A percentile compares a stretch with the other conserved stretches of the same genome.
These are phyloP conservation scores for Phialophora tarda DNA, from an alignment of 2,329 filamentous ascomycete genomes.

Conservation along the genomic window DNA sequence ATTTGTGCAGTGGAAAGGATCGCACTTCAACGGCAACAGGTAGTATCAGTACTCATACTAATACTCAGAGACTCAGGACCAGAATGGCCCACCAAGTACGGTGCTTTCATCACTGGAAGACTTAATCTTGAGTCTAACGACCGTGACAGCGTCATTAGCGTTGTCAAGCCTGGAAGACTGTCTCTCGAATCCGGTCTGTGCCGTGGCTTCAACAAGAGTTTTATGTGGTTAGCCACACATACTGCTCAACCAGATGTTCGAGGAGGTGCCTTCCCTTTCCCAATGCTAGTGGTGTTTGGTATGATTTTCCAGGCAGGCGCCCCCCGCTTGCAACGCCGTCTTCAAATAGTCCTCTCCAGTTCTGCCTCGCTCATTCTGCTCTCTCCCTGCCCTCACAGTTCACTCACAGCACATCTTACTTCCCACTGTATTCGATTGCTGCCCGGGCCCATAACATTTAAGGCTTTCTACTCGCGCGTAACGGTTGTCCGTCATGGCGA, in stretches of 20 bases:
- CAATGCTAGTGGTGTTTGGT: not conserved
- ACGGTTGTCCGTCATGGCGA: constrained; percentile 1
- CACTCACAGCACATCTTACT: constrained; percentile 10
- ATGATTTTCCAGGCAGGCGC: not conserved
- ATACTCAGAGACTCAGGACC: not conserved
- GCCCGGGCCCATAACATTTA: not conserved
- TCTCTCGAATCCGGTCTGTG: not conserved
- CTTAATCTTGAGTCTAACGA: not conserved
- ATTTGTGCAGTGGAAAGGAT: not conserved
- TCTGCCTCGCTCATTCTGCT: not conserved
- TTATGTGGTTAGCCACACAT: not conserved
- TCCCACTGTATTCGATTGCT: constrained; percentile 2
- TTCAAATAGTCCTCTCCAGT: not conserved
- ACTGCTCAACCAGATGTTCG: not conserved
- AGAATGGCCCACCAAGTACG: not conserved
- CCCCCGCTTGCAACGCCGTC: not conserved
- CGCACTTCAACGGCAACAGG: not conserved
- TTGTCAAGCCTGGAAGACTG: not conserved
- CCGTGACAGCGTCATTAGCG: not conserved
- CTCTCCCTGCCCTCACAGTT: not conserved
- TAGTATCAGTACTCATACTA: not conserved
- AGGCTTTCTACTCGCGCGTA: not conserved
- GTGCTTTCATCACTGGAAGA: not conserved
- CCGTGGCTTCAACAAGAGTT: not conserved
- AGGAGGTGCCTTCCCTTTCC: not conserved